phyloP scores from a whole-genome alignment of 2,329 filamentous ascomycete genomes.

The Aspergillus aculeatinus region DNA sequence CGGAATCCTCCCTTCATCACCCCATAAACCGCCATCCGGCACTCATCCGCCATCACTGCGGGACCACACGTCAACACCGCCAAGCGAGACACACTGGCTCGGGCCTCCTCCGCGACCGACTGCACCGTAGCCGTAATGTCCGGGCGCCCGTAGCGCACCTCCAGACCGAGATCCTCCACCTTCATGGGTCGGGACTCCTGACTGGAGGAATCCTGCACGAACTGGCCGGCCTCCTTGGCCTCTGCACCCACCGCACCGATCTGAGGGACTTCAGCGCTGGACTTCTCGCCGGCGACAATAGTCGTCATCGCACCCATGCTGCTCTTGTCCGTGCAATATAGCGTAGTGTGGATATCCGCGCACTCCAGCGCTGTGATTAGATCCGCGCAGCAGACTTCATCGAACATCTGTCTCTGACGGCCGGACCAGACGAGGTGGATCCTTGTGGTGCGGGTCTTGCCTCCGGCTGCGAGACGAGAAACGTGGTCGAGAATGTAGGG shows the following conservation, averaged over 20 bases:
- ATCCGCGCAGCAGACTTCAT: conserved; percentile 8
- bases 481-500: conserved; percentile 30
- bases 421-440: conserved; percentile 22
- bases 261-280: neutral
- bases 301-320: neutral
- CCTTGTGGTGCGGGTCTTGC: conserved; percentile 6
- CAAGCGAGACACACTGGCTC: conserved; percentile 17
- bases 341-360: conserved; percentile 1
- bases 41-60: conserved; percentile 44
- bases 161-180: neutral
- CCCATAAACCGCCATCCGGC: conserved; percentile 37
- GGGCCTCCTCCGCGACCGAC: neutral
- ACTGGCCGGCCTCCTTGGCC: neutral
- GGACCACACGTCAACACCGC: conserved; percentile 44
- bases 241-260: neutral
- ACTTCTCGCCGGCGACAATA: neutral
- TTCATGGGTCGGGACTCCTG: neutral
- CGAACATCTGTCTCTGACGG: conserved; percentile 23
- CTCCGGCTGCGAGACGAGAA: neutral
- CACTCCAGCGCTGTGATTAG: neutral
- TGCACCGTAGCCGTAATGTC: conserved; percentile 7
- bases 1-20: conserved; percentile 28
- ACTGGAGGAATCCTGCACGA: neutral
- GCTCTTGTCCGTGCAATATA: conserved; percentile 1
- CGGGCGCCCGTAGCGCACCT: conserved; percentile 3